Evolutionary conservation across 129 eudicot genomes (phyloP).

Genomic region (Oenanthe sinensis): DNA sequence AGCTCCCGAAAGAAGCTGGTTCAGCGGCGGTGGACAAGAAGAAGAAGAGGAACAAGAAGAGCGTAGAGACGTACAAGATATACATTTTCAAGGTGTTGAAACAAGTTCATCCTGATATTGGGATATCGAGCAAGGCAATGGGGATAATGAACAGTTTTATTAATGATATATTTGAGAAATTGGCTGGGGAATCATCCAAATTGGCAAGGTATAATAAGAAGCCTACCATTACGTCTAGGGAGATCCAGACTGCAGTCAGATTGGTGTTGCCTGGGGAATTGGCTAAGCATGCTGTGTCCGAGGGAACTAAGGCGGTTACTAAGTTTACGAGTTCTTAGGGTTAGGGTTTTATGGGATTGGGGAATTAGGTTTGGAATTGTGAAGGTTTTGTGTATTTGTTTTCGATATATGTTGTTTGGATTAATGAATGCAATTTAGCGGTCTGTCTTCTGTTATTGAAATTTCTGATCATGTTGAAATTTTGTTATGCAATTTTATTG

Average conservation of each 20-base stretch:
- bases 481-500: neutral
- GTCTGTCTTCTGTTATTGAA: neutral
- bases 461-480: neutral
- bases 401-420: neutral
- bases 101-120: constrained; percentile 7
- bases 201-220: constrained; percentile 2
- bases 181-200: neutral
- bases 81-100: constrained; percentile 7
- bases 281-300: constrained; percentile 2
- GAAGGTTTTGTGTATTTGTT: neutral
- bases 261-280: constrained; percentile 1
- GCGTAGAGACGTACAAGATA: neutral
- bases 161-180: neutral
- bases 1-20: neutral
- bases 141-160: constrained; percentile 6
- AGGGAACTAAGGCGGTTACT: constrained; percentile 7
- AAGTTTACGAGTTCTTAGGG: neutral
- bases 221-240: constrained; percentile 1
- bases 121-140: constrained; percentile 8
- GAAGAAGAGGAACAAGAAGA: neutral
- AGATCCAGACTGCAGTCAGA: constrained; percentile 9
- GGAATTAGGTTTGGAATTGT: neutral
- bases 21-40: neutral
- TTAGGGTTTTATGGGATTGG: neutral
- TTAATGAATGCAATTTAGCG: neutral